These are phyloP conservation scores for Gynochthodes officinalis DNA, from an alignment of 257 asterid species.

Conservation along the genomic window DNA sequence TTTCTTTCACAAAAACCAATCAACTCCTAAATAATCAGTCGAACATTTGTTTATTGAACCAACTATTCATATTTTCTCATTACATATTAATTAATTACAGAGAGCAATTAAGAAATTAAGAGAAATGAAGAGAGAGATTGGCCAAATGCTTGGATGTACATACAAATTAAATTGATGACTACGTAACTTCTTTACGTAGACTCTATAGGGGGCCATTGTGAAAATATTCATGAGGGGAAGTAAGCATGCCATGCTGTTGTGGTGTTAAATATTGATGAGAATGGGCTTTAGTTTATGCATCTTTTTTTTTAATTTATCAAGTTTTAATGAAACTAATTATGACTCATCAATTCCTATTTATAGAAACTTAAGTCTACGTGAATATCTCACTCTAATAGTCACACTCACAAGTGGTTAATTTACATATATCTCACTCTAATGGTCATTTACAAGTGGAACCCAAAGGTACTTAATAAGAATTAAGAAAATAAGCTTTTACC, in stretches of 20 bases:
- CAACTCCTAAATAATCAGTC: constrained; percentile 24
- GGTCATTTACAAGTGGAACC: too few species aligned
- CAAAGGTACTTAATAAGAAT: too few species aligned
- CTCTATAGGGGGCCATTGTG: not conserved
- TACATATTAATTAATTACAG: constrained; percentile 4
- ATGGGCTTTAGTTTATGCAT: too few species aligned
- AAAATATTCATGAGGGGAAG: constrained; percentile 4
- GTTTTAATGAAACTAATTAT: too few species aligned
- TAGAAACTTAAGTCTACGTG: too few species aligned
- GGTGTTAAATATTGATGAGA: not conserved
- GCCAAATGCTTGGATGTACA: not conserved
- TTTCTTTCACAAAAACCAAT: constrained; percentile 43
- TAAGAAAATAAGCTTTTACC: too few species aligned
- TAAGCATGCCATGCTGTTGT: constrained; percentile 5
- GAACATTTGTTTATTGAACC: not conserved
- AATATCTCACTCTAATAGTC: too few species aligned
- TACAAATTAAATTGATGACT: constrained; percentile 1
- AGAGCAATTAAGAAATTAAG: not conserved
- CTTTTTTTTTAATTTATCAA: too few species aligned
- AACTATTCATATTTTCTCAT: not conserved
- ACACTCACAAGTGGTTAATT: too few species aligned
- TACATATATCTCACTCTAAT: too few species aligned
- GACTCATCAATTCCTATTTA: too few species aligned
- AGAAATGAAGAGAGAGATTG: not conserved
- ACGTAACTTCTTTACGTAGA: not conserved